Percentiles rank a stretch among this genome's conserved stretches.
Conservation (phyloP, 2,329 filamentous ascomycete genomes). For the Aspergillus costaricaensis region DNA sequence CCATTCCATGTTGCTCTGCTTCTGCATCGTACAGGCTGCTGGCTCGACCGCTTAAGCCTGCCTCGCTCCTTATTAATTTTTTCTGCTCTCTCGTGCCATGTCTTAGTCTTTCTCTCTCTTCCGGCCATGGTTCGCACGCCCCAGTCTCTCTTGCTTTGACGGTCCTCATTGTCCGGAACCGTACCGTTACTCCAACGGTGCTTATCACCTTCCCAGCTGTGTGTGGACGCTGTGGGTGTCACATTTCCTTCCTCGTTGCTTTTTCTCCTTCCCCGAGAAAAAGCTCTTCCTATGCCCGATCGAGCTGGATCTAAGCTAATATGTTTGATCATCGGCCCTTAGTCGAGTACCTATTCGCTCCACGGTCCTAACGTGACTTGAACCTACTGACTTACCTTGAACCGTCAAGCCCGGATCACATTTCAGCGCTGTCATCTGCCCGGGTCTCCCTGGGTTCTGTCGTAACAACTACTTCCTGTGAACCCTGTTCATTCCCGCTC, state of each 20-base stretch:
- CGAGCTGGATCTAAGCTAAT: conserved; percentile 10
- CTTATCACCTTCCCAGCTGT: conserved; percentile 11
- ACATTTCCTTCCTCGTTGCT: conserved; percentile 9
- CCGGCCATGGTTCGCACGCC: conserved; percentile 14
- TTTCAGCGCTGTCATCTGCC: conserved; percentile 17
- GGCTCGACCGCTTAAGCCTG: conserved; percentile 14
- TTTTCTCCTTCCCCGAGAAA: not conserved
- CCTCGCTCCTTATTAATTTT: conserved; percentile 8
- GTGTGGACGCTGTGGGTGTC: conserved; percentile 14
- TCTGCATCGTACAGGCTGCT: conserved; percentile 16
- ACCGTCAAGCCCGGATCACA: conserved; percentile 6
- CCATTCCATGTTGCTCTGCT: conserved; percentile 8
- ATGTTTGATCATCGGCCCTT: conserved; percentile 15
- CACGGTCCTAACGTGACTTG: conserved; percentile 12
- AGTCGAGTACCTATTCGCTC: conserved; percentile 6
- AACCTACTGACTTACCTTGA: conserved; percentile 14
- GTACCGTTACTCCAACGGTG: conserved; percentile 5
- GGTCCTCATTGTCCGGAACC: conserved; percentile 1
- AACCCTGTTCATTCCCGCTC: not conserved
- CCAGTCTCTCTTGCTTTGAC: conserved; percentile 14
- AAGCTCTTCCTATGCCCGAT: not conserved
- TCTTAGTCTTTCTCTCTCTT: conserved; percentile 9
- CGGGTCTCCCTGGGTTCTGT: not conserved
- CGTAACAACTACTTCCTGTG: not conserved
- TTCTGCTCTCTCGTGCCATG: not conserved